Percentiles rank a stretch among this genome's conserved stretches.
Evolutionary conservation across 768 basidiomycete genomes (phyloP).

Genomic region (Lactarius trivialis): DNA sequence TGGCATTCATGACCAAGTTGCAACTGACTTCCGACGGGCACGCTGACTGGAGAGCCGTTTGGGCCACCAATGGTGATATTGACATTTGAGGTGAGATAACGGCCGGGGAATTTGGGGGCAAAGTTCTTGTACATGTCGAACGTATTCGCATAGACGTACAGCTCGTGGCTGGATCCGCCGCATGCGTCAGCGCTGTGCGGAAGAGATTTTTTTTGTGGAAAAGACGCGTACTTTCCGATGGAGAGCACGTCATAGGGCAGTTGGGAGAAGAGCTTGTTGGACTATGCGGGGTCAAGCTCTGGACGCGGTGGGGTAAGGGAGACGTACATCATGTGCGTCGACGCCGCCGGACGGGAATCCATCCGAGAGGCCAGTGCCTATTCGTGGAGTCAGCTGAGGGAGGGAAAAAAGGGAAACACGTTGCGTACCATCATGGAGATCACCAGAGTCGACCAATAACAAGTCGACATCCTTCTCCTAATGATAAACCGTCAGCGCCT

Average conservation of each 20-base stretch:
- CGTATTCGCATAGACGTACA: conserved; percentile 64
- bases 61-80: conserved; percentile 66
- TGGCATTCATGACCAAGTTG: not conserved
- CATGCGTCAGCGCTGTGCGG: not conserved
- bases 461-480: conserved; percentile 56
- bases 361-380: conserved; percentile 72
- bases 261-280: conserved; percentile 66
- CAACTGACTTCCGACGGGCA: conserved; percentile 40
- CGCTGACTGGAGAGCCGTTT: conserved; percentile 31
- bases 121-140: conserved; percentile 71
- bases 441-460: conserved; percentile 51
- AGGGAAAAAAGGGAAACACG: not conserved
- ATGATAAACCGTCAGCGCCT: not conserved
- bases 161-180: conserved; percentile 53
- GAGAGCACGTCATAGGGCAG: conserved; percentile 78
- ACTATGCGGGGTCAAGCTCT: conserved; percentile 32
- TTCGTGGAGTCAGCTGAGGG: conserved; percentile 13
- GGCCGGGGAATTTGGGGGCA: conserved; percentile 55
- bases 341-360: conserved; percentile 64
- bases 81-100: conserved; percentile 78
- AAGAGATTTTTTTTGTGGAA: no score
- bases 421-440: conserved; percentile 56
- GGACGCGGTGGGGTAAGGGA: not conserved
- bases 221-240: conserved; percentile 68
- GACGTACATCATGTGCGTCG: conserved; percentile 59